Conservation (phyloP, 192 early-diverging fungal species). For the Podila epicladia region DNA sequence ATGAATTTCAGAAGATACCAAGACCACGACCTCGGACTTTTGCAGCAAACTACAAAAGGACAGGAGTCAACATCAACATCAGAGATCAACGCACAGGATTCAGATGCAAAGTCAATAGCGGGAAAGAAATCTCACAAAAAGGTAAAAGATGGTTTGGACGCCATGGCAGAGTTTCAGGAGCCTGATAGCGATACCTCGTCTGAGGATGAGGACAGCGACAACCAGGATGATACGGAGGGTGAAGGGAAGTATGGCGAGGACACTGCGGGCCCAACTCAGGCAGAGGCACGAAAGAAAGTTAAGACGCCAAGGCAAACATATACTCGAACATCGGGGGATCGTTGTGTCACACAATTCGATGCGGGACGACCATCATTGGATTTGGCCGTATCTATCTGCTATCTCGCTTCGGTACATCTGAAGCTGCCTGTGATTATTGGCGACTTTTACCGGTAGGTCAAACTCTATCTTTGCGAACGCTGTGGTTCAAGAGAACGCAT, state of each 20-base stretch:
- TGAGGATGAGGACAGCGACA: constrained; percentile 1
- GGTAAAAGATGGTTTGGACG: not conserved
- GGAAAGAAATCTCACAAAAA: not conserved
- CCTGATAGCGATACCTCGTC: not conserved
- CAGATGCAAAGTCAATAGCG: not conserved
- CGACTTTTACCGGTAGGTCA: constrained; percentile 29
- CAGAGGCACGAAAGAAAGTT: not conserved
- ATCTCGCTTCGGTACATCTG: constrained; percentile 28
- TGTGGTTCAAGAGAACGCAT: not conserved
- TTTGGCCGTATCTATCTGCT: constrained; percentile 18
- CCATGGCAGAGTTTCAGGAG: not conserved
- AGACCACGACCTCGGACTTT: not conserved
- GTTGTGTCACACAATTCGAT: not conserved
- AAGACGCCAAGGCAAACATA: not conserved
- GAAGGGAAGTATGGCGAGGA: not conserved
- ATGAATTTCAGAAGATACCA: constrained; percentile 1
- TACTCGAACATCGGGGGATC: not conserved
- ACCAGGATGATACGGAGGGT: not conserved
- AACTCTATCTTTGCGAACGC: not conserved
- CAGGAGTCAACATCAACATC: not conserved
- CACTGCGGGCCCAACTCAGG: not conserved
- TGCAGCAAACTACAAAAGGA: not conserved
- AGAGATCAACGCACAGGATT: not conserved
- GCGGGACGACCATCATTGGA: not conserved
- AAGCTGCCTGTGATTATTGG: constrained; percentile 26